Conservation (phyloP, 1,284 basidiomycete species). For the Exobasidium cylindrosporum region DNA sequence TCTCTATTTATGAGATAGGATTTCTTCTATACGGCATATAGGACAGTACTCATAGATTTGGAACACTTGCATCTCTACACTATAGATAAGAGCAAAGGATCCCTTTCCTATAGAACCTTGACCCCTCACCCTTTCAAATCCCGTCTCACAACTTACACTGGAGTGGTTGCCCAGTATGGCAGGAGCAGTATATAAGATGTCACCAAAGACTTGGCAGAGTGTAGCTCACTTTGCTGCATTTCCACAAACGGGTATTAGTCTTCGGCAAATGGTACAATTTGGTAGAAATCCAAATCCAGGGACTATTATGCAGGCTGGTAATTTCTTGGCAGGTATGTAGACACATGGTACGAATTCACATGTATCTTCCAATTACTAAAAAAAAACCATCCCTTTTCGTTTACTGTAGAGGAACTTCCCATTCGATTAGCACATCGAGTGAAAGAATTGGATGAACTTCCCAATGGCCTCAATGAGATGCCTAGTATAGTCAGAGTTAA, state of each 20-base stretch:
- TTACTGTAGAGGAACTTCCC: constrained; percentile 74
- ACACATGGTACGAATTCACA: constrained; percentile 7
- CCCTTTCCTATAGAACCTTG: too few species aligned
- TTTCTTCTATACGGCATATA: too few species aligned
- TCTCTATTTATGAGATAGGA: too few species aligned
- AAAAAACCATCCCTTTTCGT: not conserved
- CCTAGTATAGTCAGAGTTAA: constrained; percentile 91
- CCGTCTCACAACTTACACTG: too few species aligned
- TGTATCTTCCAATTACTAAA: not conserved
- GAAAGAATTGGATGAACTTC: constrained; percentile 91
- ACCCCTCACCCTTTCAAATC: too few species aligned
- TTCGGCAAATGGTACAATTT: constrained; percentile 55
- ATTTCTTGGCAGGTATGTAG: constrained; percentile 28
- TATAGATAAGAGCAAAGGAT: too few species aligned
- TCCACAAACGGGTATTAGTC: constrained; percentile 52
- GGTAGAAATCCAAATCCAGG: constrained; percentile 52
- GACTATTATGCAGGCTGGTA: constrained; percentile 51
- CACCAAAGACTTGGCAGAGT: constrained; percentile 47
- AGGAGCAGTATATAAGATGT: constrained; percentile 21
- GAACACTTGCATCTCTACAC: too few species aligned
- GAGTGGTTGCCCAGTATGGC: not conserved
- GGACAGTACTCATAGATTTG: too few species aligned
- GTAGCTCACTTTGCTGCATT: constrained; percentile 53
- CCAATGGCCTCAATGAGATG: constrained; percentile 87
- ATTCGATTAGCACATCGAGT: constrained; percentile 93